Evolutionary conservation across 2,329 filamentous ascomycete species (phyloP), one percentile per base, ranked within the genome.

Genomic region (Alternaria angustiovoidea): DNA sequence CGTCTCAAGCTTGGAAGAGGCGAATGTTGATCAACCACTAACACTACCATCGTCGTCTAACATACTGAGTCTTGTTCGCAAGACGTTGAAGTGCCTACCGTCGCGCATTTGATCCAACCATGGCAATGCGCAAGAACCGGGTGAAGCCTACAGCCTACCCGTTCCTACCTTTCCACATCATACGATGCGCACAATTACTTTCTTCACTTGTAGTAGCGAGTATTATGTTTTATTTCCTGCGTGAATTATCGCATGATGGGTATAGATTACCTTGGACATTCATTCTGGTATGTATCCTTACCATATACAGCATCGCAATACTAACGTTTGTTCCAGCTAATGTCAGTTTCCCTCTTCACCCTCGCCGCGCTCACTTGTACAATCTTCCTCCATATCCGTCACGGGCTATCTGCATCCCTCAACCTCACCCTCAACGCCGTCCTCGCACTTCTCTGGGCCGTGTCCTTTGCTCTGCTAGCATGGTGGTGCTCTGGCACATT

Each of bases 201-300:
- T 78, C 81, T 5, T 79, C 79, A 47, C 54, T 84, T 41, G 78
- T 88, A 20, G 85, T 87, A 56, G 81, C 81, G 5, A 79, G 77
- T 30, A 85, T 88, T 51, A 82, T 88, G 74, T 78, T 78, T 58
- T 85, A 83, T 64, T 88, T 88, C 74, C 81, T 85, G 63, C 83
- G 79, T 64, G 83, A 87, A 64, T 80, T 88, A 22, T 80, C 80
- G 20, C 77, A 80, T 44, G 84, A 85, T 62, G 75, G 82, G 49
- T 86, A 82, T 75, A 80, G 79, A 46, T 77, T 86, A 4, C 87
- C 87, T 0, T 88, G 85, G 83, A 86, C 86, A 2, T 88, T 88
- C 69, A 79, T 88, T 18, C 75, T 88, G 61, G 86, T 88, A 80
- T 63, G 81, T 28, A 34, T 22, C 9, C 12, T 18, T n/a, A n/a